These are phyloP conservation scores for Ambrosiella xylebori DNA, from an alignment of 2,329 filamentous ascomycete genomes.

Conservation along the genomic window DNA sequence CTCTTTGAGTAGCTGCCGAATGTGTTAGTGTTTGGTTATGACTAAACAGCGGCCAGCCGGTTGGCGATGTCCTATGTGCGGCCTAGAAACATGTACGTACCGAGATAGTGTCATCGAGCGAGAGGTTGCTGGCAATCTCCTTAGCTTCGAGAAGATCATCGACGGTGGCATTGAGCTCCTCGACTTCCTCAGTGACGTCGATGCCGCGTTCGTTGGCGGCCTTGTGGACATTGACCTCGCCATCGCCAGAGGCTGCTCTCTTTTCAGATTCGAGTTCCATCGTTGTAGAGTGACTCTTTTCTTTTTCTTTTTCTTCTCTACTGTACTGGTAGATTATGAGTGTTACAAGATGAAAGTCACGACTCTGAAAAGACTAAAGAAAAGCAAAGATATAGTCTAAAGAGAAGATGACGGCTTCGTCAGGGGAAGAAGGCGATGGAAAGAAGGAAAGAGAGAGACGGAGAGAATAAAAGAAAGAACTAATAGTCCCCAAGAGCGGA, in stretches of 20 bases:
- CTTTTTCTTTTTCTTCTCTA: not conserved
- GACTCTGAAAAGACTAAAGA: not conserved
- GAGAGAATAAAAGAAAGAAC: not conserved
- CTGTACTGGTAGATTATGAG: not conserved
- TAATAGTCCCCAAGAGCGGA: not conserved
- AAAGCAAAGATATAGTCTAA: not conserved
- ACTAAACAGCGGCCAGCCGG: not conserved
- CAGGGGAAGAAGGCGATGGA: not conserved
- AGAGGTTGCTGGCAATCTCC: slow-evolving; percentile 21
- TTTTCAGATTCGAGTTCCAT: not conserved
- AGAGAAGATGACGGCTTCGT: not conserved
- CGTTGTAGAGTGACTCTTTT: not conserved
- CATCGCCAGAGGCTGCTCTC: not conserved
- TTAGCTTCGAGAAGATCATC: slow-evolving; percentile 29
- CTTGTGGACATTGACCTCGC: not conserved
- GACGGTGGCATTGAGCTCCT: slow-evolving; percentile 23
- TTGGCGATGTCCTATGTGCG: not conserved
- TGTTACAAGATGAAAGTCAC: too few relatives aligned
- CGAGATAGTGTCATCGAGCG: slow-evolving; percentile 20
- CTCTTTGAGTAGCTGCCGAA: slow-evolving; percentile 19
- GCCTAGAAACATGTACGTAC: slow-evolving; percentile 14
- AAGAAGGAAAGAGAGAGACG: not conserved
- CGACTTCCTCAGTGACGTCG: slow-evolving; percentile 3
- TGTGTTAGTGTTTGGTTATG: not conserved
- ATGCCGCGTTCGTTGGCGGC: not conserved